These are phyloP conservation scores for Violaceomyces palustris DNA, from an alignment of 1,284 basidiomycete genomes.

Conservation along the genomic window DNA sequence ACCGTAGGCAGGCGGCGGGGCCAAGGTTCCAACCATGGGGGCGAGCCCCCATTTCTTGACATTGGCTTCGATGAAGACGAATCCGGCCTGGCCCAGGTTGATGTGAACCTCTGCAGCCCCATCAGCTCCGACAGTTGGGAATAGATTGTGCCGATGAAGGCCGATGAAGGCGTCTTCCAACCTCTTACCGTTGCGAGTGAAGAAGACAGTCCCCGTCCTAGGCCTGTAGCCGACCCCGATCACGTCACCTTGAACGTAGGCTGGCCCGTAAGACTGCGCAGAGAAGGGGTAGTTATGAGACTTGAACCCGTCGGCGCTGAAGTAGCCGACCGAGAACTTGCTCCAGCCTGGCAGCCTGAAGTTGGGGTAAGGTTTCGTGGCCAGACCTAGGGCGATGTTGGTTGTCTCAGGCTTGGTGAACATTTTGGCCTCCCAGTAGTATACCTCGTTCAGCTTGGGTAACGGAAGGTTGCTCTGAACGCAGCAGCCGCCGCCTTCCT, in stretches of 20 bases:
- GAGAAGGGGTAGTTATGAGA: conserved; percentile 96
- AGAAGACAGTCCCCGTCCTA: conserved; percentile 50
- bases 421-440: conserved; percentile 54
- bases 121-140: conserved; percentile 50
- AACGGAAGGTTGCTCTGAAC: conserved; percentile 51
- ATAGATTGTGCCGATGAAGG: conserved; percentile 47
- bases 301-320: conserved; percentile 87
- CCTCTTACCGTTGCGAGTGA: conserved; percentile 50
- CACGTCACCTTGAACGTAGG: conserved; percentile 71
- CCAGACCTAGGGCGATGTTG: conserved; percentile 45
- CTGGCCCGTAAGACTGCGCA: conserved; percentile 74
- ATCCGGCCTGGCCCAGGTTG: conserved; percentile 52
- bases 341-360: conserved; percentile 62
- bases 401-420: conserved; percentile 50
- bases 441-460: conserved; percentile 52
- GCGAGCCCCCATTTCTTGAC: conserved; percentile 53
- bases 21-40: conserved; percentile 51
- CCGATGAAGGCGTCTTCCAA: conserved; percentile 51
- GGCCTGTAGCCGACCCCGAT: conserved; percentile 51
- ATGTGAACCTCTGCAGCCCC: conserved; percentile 50
- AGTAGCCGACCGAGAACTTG: conserved; percentile 90
- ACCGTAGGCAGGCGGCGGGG: conserved; percentile 51
- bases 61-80: conserved; percentile 52
- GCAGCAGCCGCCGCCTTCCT: conserved; percentile 49
- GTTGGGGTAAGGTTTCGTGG: conserved; percentile 50